A percentile compares a stretch with the other conserved stretches of the same genome.
These are phyloP conservation scores for Fusarium concolor DNA, from an alignment of 2,329 filamentous ascomycete species.

Conservation along the genomic window DNA sequence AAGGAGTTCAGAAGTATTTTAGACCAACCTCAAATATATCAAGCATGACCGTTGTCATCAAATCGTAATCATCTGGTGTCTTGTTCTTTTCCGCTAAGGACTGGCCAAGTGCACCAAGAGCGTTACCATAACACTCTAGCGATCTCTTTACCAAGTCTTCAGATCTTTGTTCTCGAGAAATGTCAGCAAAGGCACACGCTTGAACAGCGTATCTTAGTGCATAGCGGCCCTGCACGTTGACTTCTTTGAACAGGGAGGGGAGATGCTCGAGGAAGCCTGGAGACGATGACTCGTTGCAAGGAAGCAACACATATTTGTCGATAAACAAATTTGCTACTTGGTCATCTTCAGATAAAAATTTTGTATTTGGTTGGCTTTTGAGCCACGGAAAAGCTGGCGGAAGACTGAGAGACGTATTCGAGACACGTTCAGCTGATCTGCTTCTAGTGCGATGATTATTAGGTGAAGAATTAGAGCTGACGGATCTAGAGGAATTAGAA, in stretches of 20 bases:
- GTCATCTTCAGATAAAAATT: slow-evolving; percentile 38
- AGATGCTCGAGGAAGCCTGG: slow-evolving; percentile 56
- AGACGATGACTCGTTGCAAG: slow-evolving; percentile 51
- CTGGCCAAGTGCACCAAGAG: slow-evolving; percentile 49
- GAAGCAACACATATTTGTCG: slow-evolving; percentile 55
- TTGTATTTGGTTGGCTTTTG: slow-evolving; percentile 14
- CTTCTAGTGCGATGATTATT: slow-evolving; percentile 23
- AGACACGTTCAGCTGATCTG: slow-evolving; percentile 21
- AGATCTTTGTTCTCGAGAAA: slow-evolving; percentile 44
- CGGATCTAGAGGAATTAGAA: slow-evolving; percentile 15
- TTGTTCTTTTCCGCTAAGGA: slow-evolving; percentile 49
- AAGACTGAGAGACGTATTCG: neutral
- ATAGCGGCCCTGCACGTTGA: slow-evolving; percentile 52
- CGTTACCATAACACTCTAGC: slow-evolving; percentile 51
- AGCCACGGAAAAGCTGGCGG: slow-evolving; percentile 42
- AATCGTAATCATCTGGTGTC: slow-evolving; percentile 53
- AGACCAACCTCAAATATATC: slow-evolving; percentile 54
- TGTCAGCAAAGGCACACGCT: slow-evolving; percentile 52
- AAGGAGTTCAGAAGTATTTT: no score
- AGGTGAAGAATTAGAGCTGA: neutral
- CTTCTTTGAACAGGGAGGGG: slow-evolving; percentile 53
- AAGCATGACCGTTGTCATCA: slow-evolving; percentile 56
- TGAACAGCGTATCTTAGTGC: slow-evolving; percentile 55
- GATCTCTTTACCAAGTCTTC: slow-evolving; percentile 44
- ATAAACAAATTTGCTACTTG: slow-evolving; percentile 50